Percentiles rank a stretch among this genome's conserved stretches.
phyloP scores from a whole-genome alignment of 2,329 filamentous ascomycete species.

The Xylaria sp. region DNA sequence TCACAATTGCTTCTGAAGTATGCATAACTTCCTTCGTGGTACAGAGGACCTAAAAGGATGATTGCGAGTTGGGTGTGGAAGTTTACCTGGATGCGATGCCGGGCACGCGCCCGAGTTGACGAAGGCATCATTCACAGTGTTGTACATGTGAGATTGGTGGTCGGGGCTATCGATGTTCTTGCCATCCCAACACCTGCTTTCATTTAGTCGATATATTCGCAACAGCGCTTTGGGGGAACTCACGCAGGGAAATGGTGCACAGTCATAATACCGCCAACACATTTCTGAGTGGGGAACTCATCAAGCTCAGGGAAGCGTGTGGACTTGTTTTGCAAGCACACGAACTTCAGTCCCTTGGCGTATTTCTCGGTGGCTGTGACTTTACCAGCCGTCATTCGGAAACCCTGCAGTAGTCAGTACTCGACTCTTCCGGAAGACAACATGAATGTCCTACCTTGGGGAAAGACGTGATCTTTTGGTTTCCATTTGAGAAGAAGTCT shows the following conservation, averaged over 20 bases:
- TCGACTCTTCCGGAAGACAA: background rate
- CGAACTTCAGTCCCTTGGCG: conserved; percentile 47
- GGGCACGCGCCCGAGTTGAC: conserved; percentile 45
- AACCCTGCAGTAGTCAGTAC: conserved; percentile 40
- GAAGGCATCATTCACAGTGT: conserved; percentile 41
- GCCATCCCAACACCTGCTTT: conserved; percentile 51
- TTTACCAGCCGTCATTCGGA: conserved; percentile 51
- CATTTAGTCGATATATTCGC: conserved; percentile 8
- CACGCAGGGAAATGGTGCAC: conserved; percentile 49
- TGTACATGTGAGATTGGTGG: conserved; percentile 42
- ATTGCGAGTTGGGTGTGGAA: too few species aligned
- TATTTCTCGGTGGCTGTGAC: conserved; percentile 41
- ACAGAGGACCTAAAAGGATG: too few species aligned
- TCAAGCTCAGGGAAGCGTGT: conserved; percentile 49
- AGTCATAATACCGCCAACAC: conserved; percentile 50
- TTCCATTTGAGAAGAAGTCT: conserved; percentile 39
- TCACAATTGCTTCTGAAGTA: background rate
- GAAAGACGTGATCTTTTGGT: conserved; percentile 51
- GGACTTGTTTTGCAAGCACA: conserved; percentile 47
- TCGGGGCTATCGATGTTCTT: conserved; percentile 49
- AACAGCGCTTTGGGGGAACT: conserved; percentile 12
- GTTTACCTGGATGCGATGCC: conserved; percentile 43
- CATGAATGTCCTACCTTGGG: conserved; percentile 41
- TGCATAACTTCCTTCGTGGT: too few species aligned
- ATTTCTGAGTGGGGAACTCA: conserved; percentile 47